Evolutionary conservation across 352 stramenopile genomes (phyloP), one percentile per base, ranked within the genome.

Genomic region (Thalassiosira pacifica): DNA sequence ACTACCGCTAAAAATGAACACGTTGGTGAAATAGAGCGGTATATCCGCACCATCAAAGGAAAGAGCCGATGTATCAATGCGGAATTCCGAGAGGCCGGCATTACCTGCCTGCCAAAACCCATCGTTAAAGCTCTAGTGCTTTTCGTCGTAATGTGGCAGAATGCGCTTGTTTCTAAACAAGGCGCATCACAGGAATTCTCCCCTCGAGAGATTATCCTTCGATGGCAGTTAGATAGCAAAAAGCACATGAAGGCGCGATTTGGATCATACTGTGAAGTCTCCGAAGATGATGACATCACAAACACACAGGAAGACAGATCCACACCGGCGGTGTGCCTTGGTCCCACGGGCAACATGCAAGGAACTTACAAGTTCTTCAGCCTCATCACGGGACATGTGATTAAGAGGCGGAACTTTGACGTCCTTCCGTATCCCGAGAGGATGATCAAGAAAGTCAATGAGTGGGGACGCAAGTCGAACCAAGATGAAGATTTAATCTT

Each of bases 11-110:
- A 22, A 0, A 69, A 86, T 26, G 87, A 89, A 53, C 84, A 92
- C 29, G 84, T 93, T 16, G 40, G 34, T 11, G 83, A 91, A 55
- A 76, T 91, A 8, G 88, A 93, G 55, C 45, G 88, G 6, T 72
- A 67, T 10, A 87, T 92, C 26, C 73, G 78, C 0, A 84, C 73
- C 2, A 67, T 91, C 9, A 93, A 91, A 63, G 80, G 90, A 19
- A 53, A 83, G 1, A 60, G 27, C 0, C 31, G 88, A 22, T 65
- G 55, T 24, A 65, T 65, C 18, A 34, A 32, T 29, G 29, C 42
- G 1, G 68, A 71, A 2, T 78, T 80, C 11, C 81, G 82, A 24
- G 77, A 61, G 1, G n/a, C 90, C 18, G 85, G 82, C n/a, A 89
- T 81, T 34, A 57, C 72, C 0, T 29, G 72, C 4, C n/a, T 86